Evolutionary conservation across 208 protist genomes (phyloP), one percentile per base, ranked within the genome.

Genomic region (Wallacemonas sp.): DNA sequence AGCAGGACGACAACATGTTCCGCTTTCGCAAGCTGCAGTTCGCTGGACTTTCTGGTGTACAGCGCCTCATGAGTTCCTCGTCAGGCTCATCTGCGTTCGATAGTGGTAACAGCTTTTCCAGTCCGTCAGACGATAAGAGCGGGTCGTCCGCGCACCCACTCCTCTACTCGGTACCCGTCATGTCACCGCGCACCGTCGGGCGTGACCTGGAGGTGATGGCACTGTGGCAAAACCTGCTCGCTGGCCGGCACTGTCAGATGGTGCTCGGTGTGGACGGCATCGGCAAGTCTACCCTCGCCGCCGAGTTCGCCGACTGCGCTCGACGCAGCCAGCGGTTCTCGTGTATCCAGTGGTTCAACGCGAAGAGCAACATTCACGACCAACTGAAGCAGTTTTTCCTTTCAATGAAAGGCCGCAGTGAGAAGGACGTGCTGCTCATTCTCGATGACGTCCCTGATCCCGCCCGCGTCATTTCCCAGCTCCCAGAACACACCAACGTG

Each of bases 281-380:
- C 44, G 90, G 90, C 26, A 96, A 96, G 69, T 94, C 90, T 0
- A 84, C 88, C 0, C 38, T 96, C n/a, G 88, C 86, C 1, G 88
- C 84, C 0, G 87, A 92, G 68, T 94, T 96, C 44, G 92, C 86
- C 56, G 84, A 93, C 27, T 68, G 80, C 1, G 87, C 76, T 27
- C 67, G 78, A 14, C 83, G 82, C 24, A 91, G 85, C 56, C 71
- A 76, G 23, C 83, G 87, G 9, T 96, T 96, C 60, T 85, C 85
- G 2, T 96, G 90, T 73, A 90, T 96, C 61, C 87, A 88, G 64
- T 96, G 90, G 88, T 88, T 93, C 60, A 82, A 87, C 64, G 79
- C 70, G 6, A 70, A 76, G 36, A 16, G 29, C 17, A 58, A 58
- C 32, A 39, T 58, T 41, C 66, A 68, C 63, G 70, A 58, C 2